Evolutionary conservation across 2,329 filamentous ascomycete species (phyloP), one percentile per base, ranked within the genome.

Genomic region (Curvularia sp.): DNA sequence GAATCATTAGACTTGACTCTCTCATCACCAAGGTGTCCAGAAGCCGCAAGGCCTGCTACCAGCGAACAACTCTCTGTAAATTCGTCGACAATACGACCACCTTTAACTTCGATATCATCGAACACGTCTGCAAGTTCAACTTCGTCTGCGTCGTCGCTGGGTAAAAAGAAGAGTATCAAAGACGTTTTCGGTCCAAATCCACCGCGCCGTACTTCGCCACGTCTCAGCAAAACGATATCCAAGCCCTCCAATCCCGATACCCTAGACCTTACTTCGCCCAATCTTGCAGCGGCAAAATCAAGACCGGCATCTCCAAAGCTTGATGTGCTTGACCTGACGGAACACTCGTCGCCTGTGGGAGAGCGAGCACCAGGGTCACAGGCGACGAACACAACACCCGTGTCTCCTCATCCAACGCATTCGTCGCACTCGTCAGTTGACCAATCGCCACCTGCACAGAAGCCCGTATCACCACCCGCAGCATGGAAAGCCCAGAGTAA

Each of bases 1-100:
- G 71, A 75, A 33, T 69, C 70, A 3, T 58, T 75, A 12, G 73
- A 75, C 38, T 57, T 75, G 41, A 75, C 74, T 3, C 53, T 72
- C 7, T 72, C 72, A 0, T 67, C 72, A 8, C 68, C 70, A 8
- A 8, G 46, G 13, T 31, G 48, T 24, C 43, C 48, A 49, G 48
- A n/a, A 8, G 28, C 43, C 43, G 22, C 22, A 20, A 53, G 52
- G 31, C 18, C n/a, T 20, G 30, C 10, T 20, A 31, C n/a, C 33
- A 43, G 44, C 52, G 22, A 56, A 51, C 26, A 38, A 12, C 51
- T 57, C 18, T 49, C 58, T n/a, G 54, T 44, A 35, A 35, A 41
- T 22, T 31, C 31, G 6, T 53, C 62, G 9, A 52, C 28, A 7
- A 38, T 56, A 5, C 69, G 72, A 3, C 65, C 64, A n/a, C 68